A percentile compares a stretch with the other conserved stretches of the same genome.
Conservation (phyloP, 257 asterid species). For the Echium plantagineum region DNA sequence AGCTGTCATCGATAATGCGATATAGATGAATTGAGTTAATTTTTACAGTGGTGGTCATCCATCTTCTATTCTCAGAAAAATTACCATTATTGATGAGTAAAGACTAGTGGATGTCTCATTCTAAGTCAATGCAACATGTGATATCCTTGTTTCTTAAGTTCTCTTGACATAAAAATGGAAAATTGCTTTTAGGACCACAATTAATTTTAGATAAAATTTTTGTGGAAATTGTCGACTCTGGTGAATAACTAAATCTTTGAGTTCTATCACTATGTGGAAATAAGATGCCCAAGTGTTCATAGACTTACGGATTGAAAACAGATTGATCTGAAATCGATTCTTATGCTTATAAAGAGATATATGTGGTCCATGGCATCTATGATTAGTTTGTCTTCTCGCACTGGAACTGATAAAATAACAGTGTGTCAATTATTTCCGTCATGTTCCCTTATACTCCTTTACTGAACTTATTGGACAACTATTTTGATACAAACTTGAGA, state of each 20-base stretch:
- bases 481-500: too few species aligned
- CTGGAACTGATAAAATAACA: too few species aligned
- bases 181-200: background rate
- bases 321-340: background rate
- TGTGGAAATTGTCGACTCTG: background rate
- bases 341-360: background rate
- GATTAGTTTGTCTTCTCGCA: too few species aligned
- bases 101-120: background rate
- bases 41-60: background rate
- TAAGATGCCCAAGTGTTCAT: constrained; percentile 1
- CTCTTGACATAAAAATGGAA: background rate
- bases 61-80: background rate
- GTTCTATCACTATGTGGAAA: constrained; percentile 1
- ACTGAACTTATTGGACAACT: too few species aligned
- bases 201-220: background rate
- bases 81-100: background rate
- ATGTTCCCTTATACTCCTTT: too few species aligned
- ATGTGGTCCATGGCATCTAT: background rate
- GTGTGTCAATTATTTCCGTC: too few species aligned
- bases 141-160: background rate
- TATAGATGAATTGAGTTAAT: constrained; percentile 1
- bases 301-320: background rate
- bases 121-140: background rate
- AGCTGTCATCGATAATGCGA: constrained; percentile 7
- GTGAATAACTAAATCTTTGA: background rate